phyloP scores from a whole-genome alignment of 345 rosid species.

The Syzygium oleosum region DNA sequence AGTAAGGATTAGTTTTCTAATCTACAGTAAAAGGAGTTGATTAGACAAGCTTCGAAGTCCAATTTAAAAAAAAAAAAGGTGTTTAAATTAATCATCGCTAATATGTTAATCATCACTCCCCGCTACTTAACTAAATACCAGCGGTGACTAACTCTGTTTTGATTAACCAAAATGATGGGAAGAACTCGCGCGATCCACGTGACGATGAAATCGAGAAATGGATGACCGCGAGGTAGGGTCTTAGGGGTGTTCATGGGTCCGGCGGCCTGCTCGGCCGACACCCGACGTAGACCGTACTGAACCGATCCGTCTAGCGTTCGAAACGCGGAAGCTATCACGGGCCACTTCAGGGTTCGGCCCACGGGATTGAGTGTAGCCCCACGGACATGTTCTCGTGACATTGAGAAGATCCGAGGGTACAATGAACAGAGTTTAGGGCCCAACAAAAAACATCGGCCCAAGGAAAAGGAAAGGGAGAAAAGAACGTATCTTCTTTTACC shows the following conservation, averaged over 20 bases:
- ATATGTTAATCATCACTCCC: too few species aligned
- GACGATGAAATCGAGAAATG: not conserved
- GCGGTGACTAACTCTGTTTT: not conserved
- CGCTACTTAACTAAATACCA: not conserved
- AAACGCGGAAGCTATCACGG: not conserved
- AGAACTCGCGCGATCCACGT: not conserved
- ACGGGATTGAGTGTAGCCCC: not conserved
- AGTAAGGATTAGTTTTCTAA: not conserved
- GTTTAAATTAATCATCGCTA: too few species aligned
- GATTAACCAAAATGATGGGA: not conserved
- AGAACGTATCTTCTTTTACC: not conserved
- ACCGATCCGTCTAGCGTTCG: not conserved
- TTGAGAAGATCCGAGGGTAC: not conserved
- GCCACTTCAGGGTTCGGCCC: not conserved
- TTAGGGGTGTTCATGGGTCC: not conserved
- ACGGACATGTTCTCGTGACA: not conserved
- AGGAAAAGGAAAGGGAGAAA: not conserved
- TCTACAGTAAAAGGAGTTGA: too few species aligned
- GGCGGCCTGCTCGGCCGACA: not conserved
- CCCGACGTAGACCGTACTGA: not conserved
- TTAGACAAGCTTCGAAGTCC: too few species aligned
- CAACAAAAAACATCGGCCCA: not conserved
- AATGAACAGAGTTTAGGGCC: not conserved
- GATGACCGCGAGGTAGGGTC: not conserved
- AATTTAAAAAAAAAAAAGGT: too few species aligned